phyloP scores from a whole-genome alignment of 116 monocot species.

The Zostera marina region DNA sequence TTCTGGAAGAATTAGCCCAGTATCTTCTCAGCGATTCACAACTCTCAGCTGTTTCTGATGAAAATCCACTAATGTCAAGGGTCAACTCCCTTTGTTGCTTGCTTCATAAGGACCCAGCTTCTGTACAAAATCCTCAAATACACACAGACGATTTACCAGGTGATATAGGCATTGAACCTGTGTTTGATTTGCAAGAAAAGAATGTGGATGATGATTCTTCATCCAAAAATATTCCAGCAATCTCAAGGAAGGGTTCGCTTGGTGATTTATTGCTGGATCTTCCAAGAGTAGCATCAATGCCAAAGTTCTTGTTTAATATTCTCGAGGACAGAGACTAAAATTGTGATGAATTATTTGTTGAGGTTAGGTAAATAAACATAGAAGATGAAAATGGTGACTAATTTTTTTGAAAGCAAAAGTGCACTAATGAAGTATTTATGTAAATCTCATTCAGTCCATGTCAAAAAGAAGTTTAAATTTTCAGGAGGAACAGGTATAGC shows the following conservation, averaged over 20 bases:
- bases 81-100: conserved; percentile 75
- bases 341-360: conserved; percentile 11
- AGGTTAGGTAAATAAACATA: neutral
- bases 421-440: neutral
- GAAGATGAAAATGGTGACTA: too few species aligned
- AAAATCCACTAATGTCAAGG: conserved; percentile 54
- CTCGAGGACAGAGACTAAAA: conserved; percentile 15
- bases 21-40: conserved; percentile 72
- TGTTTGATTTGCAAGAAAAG: conserved; percentile 6
- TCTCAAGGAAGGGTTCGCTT: conserved; percentile 44
- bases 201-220: neutral
- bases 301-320: conserved; percentile 43
- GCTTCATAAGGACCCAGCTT: conserved; percentile 33
- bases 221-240: conserved; percentile 12
- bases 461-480: too few species aligned
- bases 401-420: neutral
- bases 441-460: too few species aligned
- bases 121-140: conserved; percentile 3
- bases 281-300: conserved; percentile 51
- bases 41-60: conserved; percentile 31
- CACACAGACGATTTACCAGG: neutral
- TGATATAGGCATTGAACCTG: neutral
- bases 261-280: conserved; percentile 48
- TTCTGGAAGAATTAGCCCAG: conserved; percentile 59
- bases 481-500: too few species aligned